A percentile compares a stretch with the other conserved stretches of the same genome.
Evolutionary conservation across 345 rosid genomes (phyloP).

Genomic region (Abelmoschus esculentus): DNA sequence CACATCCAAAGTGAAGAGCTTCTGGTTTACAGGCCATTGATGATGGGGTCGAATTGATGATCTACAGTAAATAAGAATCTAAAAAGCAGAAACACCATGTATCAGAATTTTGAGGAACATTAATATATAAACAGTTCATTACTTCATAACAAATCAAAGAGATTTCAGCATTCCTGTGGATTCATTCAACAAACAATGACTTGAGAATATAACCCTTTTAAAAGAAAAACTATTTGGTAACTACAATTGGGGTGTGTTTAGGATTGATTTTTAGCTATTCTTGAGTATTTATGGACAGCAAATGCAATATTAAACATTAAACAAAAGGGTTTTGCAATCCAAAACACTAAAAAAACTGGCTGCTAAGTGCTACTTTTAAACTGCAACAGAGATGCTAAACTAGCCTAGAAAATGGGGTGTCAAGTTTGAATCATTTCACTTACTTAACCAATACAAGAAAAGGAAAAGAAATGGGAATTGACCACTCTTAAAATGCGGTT

Average conservation of each 20-base stretch:
- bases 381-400: not conserved
- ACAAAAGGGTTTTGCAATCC: too few species aligned
- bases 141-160: not conserved
- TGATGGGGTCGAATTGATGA: conserved; percentile 65
- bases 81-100: conserved; percentile 5
- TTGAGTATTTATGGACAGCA: too few species aligned
- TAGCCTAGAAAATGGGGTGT: not conserved
- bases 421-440: not conserved
- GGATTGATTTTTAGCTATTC: too few species aligned
- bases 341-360: too few species aligned
- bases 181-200: not conserved
- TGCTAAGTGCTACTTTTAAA: too few species aligned
- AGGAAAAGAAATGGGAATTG: conserved; percentile 15
- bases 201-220: not conserved
- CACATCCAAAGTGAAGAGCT: conserved; percentile 80
- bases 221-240: not conserved
- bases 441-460: not conserved
- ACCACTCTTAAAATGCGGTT: conserved; percentile 83
- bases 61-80: conserved; percentile 80
- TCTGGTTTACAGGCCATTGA: conserved; percentile 69
- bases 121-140: not conserved
- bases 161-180: not conserved
- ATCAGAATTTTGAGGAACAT: not conserved
- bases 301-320: too few species aligned
- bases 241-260: not conserved